Conservation (phyloP, 2,329 filamentous ascomycete species). For the Hymenoscyphus infarciens region DNA sequence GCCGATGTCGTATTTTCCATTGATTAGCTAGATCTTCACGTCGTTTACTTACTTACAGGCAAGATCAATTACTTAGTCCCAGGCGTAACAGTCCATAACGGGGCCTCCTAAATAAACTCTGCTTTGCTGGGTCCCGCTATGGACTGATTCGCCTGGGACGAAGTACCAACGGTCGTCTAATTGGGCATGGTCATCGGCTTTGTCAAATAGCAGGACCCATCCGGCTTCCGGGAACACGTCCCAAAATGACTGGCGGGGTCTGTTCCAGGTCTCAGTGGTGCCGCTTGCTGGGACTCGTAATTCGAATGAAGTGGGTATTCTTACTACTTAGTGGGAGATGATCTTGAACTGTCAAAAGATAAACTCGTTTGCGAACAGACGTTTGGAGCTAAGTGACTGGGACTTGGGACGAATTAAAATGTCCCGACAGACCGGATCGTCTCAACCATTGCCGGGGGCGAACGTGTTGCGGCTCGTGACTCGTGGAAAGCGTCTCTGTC, state of each 20-base stretch:
- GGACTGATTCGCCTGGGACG: too few relatives aligned
- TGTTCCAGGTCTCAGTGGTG: background rate
- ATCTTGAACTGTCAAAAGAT: background rate
- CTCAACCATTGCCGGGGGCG: background rate
- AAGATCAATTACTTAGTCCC: slow-evolving; percentile 1
- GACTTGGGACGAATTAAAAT: background rate
- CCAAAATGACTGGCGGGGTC: slow-evolving; percentile 9
- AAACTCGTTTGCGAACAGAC: background rate
- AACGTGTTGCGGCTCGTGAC: background rate
- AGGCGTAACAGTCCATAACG: too few relatives aligned
- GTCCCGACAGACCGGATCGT: slow-evolving; percentile 8
- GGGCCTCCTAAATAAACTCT: too few relatives aligned
- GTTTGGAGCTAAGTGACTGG: background rate
- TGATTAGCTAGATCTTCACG: slow-evolving; percentile 2
- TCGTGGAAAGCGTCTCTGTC: background rate
- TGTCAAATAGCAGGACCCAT: background rate
- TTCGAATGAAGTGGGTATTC: background rate
- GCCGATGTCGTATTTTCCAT: slow-evolving; percentile 7
- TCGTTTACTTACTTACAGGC: too few relatives aligned
- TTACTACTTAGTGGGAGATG: background rate
- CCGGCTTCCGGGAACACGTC: slow-evolving; percentile 10
- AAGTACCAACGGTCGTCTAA: background rate
- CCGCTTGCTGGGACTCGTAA: background rate
- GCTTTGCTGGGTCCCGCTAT: too few relatives aligned
- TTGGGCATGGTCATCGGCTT: background rate